Evolutionary conservation across 2,329 filamentous ascomycete genomes (phyloP), one percentile per base, ranked within the genome.

Genomic region (Pseudogymnoascus sp.): DNA sequence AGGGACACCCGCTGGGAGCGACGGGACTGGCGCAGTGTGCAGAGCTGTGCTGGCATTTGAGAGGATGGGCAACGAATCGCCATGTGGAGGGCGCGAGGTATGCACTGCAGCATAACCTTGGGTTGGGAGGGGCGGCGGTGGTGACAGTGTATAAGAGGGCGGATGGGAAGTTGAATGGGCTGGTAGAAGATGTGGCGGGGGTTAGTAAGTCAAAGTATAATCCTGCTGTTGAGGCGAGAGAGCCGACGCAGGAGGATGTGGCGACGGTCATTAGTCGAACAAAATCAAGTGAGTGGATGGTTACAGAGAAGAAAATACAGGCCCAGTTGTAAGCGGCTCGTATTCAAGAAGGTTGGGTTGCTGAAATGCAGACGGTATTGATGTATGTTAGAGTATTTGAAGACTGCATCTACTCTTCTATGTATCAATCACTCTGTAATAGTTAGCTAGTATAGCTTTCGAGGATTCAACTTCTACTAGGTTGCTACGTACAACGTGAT

Each of bases 41-140:
- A 8, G 92, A 97, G 78, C 80, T 97, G 18, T 89, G 93, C 38
- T 96, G 92, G 92, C 92, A 96, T 71, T 81, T 96, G 69, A 85
- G 92, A 67, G 92, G 92, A n/a, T 96, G 92, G 92, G 92, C 92
- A 37, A 96, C 93, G 77, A 96, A 96, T 79, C 83, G 92, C 38
- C 79, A 84, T 12, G 82, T 88, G 2, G 78, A 83, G 25, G 80
- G 81, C 63, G 93, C 91, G 1, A 83, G 79, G 66, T 85, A 84
- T 62, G 89, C 88, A 63, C 80, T 96, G 68, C 91, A 96, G 79
- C 93, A 97, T 74, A 97, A 97, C 72, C 82, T 96, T 1, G 93
- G 92, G 0, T 80, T 97, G 5, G 92, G 92, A n/a, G 93, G 93
- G 62, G 92, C 91, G 7, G 91, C 86, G 2, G 92, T 96, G 1